Conservation (phyloP, 805 yeast genomes). For the Ogataea trehalophila region DNA sequence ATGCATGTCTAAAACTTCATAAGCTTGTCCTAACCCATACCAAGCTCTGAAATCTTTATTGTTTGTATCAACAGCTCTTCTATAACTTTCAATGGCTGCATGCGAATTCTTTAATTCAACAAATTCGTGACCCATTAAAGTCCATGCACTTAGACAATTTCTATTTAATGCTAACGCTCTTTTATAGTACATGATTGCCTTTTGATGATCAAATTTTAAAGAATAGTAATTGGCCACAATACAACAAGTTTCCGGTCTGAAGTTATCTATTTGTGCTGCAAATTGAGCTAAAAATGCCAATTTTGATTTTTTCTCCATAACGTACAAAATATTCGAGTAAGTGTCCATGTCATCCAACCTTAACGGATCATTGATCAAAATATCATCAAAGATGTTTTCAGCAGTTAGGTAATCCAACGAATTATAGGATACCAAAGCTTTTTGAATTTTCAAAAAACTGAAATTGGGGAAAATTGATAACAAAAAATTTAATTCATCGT, state of each 20-base stretch:
- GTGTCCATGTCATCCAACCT: conserved; percentile 88
- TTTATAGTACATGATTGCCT: conserved; percentile 88
- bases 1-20: conserved; percentile 94
- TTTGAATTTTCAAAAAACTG: conserved; percentile 70
- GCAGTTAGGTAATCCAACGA: conserved; percentile 81
- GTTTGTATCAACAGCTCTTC: conserved; percentile 89
- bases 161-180: conserved; percentile 81
- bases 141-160: conserved; percentile 89
- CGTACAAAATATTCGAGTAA: conserved; percentile 91
- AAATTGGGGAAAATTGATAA: conserved; percentile 63
- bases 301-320: conserved; percentile 84
- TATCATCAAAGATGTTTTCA: conserved; percentile 70
- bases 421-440: conserved; percentile 77
- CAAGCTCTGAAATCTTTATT: conserved; percentile 91
- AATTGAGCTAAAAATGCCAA: conserved; percentile 82
- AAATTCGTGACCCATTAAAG: conserved; percentile 97
- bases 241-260: conserved; percentile 92
- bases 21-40: conserved; percentile 98
- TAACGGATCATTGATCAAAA: conserved; percentile 71
- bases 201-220: conserved; percentile 87
- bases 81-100: conserved; percentile 93
- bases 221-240: conserved; percentile 92
- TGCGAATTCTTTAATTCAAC: conserved; percentile 94
- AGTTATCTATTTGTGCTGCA: conserved; percentile 75
- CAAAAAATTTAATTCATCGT: conserved; percentile 46